Evolutionary conservation across 805 yeast species (phyloP).

Genomic region (Kluyveromyces lactis): DNA sequence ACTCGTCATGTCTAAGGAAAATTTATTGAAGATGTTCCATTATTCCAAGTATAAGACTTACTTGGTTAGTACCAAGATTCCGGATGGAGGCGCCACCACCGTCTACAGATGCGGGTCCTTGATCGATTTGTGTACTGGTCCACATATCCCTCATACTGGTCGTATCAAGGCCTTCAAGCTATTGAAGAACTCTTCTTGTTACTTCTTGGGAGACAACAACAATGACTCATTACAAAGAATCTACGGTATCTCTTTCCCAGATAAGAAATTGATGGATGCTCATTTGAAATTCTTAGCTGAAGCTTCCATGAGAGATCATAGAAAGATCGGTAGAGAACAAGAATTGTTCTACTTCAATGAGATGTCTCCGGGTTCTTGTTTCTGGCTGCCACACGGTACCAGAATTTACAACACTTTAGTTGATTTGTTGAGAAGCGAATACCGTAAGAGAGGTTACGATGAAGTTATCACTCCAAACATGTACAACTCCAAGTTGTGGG

Average conservation of each 20-base stretch:
- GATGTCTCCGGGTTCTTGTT: slow-evolving; percentile 95
- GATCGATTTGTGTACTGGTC: slow-evolving; percentile 95
- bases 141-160: slow-evolving; percentile 97
- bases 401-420: slow-evolving; percentile 87
- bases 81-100: slow-evolving; percentile 93
- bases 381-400: slow-evolving; percentile 99
- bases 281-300: slow-evolving; percentile 91
- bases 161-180: slow-evolving; percentile 90
- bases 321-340: slow-evolving; percentile 94
- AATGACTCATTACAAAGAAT: slow-evolving; percentile 96
- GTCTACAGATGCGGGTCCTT: slow-evolving; percentile 97
- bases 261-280: slow-evolving; percentile 90
- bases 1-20: slow-evolving; percentile 84
- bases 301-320: slow-evolving; percentile 92
- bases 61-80: slow-evolving; percentile 78
- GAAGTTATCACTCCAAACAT: slow-evolving; percentile 99
- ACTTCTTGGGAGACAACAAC: slow-evolving; percentile 85
- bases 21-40: slow-evolving; percentile 83
- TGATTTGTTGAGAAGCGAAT: slow-evolving; percentile 73
- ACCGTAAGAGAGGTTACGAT: slow-evolving; percentile 89
- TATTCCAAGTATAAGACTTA: slow-evolving; percentile 95
- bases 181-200: slow-evolving; percentile 91
- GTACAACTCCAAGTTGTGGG: slow-evolving; percentile 97
- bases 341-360: slow-evolving; percentile 93
- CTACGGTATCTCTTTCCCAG: slow-evolving; percentile 98